phyloP scores from a whole-genome alignment of 1,284 basidiomycete species.

The Caloboletus firmus region DNA sequence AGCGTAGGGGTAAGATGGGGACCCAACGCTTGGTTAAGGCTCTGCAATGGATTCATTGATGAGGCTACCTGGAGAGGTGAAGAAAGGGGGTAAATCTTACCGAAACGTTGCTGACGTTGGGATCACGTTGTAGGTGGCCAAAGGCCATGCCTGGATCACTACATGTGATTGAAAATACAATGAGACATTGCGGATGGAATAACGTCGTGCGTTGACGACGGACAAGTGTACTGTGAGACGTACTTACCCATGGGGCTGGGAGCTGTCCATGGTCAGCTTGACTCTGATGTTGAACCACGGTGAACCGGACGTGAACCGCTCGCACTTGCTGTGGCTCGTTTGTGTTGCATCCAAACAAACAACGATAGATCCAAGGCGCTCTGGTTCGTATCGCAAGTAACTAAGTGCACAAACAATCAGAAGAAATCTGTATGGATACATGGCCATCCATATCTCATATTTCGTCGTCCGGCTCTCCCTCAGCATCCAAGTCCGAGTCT shows the following conservation, averaged over 20 bases:
- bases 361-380: slow-evolving; percentile 6
- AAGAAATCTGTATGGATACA: slow-evolving; percentile 25
- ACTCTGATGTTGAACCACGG: slow-evolving; percentile 33
- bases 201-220: slow-evolving; percentile 1
- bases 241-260: slow-evolving; percentile 38
- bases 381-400: slow-evolving; percentile 22
- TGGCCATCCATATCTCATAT: slow-evolving; percentile 20
- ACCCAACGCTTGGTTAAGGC: slow-evolving; percentile 37
- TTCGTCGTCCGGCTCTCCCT: slow-evolving; percentile 42
- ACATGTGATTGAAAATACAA: slow-evolving; percentile 4
- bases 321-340: slow-evolving; percentile 36
- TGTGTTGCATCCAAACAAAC: slow-evolving; percentile 28
- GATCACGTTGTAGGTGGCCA: slow-evolving; percentile 38
- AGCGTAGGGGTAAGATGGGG: slow-evolving; percentile 35
- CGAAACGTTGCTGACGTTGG: slow-evolving; percentile 37
- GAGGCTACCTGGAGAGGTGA: not conserved
- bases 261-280: slow-evolving; percentile 32
- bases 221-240: slow-evolving; percentile 8
- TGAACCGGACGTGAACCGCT: slow-evolving; percentile 39
- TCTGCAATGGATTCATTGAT: slow-evolving; percentile 22
- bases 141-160: slow-evolving; percentile 36
- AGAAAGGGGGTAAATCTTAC: slow-evolving; percentile 18
- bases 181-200: slow-evolving; percentile 18
- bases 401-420: slow-evolving; percentile 20
- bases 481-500: slow-evolving; percentile 40